Conservation (phyloP, 345 rosid genomes). For the Adansonia digitata region DNA sequence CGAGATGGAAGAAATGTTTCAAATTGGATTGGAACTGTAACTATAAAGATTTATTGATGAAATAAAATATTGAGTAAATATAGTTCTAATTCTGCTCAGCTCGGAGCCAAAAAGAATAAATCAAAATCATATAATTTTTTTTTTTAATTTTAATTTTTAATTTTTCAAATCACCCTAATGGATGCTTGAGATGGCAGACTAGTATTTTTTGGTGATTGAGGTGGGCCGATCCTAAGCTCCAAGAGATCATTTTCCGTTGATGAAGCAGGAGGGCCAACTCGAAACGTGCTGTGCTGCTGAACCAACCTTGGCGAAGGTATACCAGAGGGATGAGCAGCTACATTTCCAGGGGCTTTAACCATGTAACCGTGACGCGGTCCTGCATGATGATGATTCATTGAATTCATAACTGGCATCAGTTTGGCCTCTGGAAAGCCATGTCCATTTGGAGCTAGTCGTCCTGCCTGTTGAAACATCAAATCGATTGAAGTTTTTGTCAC, state of each 20-base stretch:
- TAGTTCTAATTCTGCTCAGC: background rate
- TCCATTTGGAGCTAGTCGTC: background rate
- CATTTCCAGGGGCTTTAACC: background rate
- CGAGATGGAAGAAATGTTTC: background rate
- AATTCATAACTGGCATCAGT: background rate
- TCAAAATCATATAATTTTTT: background rate
- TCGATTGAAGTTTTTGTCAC: no score
- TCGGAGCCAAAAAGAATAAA: background rate
- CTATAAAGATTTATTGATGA: background rate
- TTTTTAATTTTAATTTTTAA: background rate
- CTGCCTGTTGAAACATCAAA: background rate
- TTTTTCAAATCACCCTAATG: conserved; percentile 6
- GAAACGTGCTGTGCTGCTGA: background rate
- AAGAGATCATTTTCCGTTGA: background rate
- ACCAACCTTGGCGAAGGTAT: background rate
- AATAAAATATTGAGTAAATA: background rate
- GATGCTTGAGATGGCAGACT: background rate
- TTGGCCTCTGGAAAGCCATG: background rate
- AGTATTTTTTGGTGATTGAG: background rate
- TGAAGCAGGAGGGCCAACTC: background rate
- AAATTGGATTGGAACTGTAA: background rate
- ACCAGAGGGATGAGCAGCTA: background rate
- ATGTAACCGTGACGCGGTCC: background rate
- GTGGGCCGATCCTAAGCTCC: conserved; percentile 11
- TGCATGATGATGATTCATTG: conserved; percentile 3